Conservation (phyloP, 1,139 yeast genomes). For the Yamadazyma buinensis region DNA sequence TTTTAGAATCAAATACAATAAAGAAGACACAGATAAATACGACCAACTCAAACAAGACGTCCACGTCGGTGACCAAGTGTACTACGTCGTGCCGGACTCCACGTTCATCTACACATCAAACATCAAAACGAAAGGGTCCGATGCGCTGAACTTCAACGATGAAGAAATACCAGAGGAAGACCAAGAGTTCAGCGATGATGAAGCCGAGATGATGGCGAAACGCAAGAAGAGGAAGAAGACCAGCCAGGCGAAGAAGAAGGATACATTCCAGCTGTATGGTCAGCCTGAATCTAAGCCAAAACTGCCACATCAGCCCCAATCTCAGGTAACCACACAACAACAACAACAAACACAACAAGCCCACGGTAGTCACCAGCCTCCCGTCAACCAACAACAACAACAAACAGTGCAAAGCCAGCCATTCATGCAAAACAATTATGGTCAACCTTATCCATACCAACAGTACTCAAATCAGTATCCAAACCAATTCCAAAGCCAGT, state of each 20-base stretch:
- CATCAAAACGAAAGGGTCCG: slow-evolving; percentile 79
- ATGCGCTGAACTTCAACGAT: slow-evolving; percentile 92
- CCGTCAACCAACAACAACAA: not conserved
- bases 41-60: slow-evolving; percentile 33
- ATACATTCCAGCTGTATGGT: not conserved
- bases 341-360: slow-evolving; percentile 1
- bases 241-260: slow-evolving; percentile 27
- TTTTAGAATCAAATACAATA: slow-evolving; percentile 68
- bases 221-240: slow-evolving; percentile 57
- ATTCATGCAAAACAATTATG: not conserved
- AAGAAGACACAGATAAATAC: slow-evolving; percentile 37
- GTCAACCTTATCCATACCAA: slow-evolving; percentile 2
- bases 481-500: not conserved
- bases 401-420: slow-evolving; percentile 6
- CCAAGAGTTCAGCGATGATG: slow-evolving; percentile 94
- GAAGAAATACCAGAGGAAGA: slow-evolving; percentile 92
- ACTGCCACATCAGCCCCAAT: not conserved
- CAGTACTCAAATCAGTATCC: not conserved
- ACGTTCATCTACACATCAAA: slow-evolving; percentile 74
- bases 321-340: slow-evolving; percentile 2
- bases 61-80: slow-evolving; percentile 56
- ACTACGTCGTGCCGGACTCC: slow-evolving; percentile 77
- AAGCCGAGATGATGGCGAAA: slow-evolving; percentile 61
- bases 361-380: slow-evolving; percentile 2
- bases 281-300: not conserved